A percentile compares a stretch with the other conserved stretches of the same genome.
These are phyloP conservation scores for Magnolia officinalis DNA, from an alignment of 164 flowering plant genomes.

Conservation along the genomic window DNA sequence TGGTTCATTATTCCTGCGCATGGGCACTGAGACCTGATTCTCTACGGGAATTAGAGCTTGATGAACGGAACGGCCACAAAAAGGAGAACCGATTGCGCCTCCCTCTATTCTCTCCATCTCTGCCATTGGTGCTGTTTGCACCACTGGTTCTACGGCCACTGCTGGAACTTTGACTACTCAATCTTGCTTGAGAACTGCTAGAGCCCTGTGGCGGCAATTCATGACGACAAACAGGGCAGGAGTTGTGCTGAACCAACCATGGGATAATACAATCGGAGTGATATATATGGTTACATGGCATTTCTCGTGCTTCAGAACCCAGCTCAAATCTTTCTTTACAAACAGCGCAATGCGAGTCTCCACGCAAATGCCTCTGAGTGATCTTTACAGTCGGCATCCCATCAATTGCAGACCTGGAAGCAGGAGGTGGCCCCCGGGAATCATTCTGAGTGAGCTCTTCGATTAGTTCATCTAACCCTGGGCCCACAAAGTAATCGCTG, in stretches of 20 bases:
- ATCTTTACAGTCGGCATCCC: slow-evolving; percentile 80
- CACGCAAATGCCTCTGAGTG: slow-evolving; percentile 59
- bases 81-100: slow-evolving; percentile 64
- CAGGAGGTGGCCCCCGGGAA: slow-evolving; percentile 71
- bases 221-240: slow-evolving; percentile 91
- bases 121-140: slow-evolving; percentile 17
- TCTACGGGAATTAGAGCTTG: slow-evolving; percentile 39
- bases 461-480: slow-evolving; percentile 77
- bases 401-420: slow-evolving; percentile 63
- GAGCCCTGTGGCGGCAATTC: slow-evolving; percentile 48
- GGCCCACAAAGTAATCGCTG: slow-evolving; percentile 75
- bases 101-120: slow-evolving; percentile 35
- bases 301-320: slow-evolving; percentile 65
- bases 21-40: slow-evolving; percentile 31
- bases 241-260: slow-evolving; percentile 79
- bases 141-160: slow-evolving; percentile 28
- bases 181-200: slow-evolving; percentile 18
- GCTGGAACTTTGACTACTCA: slow-evolving; percentile 26
- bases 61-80: slow-evolving; percentile 76
- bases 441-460: slow-evolving; percentile 59
- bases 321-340: slow-evolving; percentile 77
- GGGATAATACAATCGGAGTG: slow-evolving; percentile 84
- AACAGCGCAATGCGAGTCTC: slow-evolving; percentile 75
- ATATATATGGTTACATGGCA: slow-evolving; percentile 81
- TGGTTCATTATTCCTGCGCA: slow-evolving; percentile 37